phyloP scores from a whole-genome alignment of 371 early-diverging fungal genomes.

The Apophysomyces variabilis region DNA sequence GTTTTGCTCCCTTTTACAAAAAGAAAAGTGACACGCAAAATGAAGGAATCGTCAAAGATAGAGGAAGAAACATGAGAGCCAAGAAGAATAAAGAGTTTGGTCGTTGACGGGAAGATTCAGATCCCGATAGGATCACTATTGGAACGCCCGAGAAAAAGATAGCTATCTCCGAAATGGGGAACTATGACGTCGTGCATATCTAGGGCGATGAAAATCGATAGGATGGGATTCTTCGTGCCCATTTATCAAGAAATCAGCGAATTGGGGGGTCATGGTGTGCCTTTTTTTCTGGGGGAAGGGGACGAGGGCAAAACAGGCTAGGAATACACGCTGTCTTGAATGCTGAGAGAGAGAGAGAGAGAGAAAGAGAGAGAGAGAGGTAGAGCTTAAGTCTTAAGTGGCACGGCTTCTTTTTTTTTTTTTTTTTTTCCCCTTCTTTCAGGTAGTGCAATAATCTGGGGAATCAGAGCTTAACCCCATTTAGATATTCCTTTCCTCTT shows the following conservation, averaged over 20 bases:
- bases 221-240: not conserved
- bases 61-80: no score
- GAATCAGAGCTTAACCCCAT: not conserved
- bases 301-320: no score
- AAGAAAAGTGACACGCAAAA: not conserved
- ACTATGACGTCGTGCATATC: not conserved
- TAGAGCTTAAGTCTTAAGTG: no score
- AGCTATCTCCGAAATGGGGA: not conserved
- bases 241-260: not conserved
- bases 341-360: no score
- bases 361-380: not conserved
- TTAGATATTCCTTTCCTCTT: not conserved
- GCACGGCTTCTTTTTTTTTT: not conserved
- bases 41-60: not conserved
- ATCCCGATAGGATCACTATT: no score
- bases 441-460: conserved; percentile 11
- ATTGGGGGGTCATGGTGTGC: not conserved
- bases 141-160: no score
- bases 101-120: no score
- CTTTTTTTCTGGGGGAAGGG: no score
- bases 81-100: no score
- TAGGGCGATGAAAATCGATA: not conserved
- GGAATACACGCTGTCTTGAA: no score
- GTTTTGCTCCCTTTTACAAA: not conserved
- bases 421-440: not conserved